Conservation (phyloP, 768 basidiomycete genomes). For the Coprinopsis marcescibilis region DNA sequence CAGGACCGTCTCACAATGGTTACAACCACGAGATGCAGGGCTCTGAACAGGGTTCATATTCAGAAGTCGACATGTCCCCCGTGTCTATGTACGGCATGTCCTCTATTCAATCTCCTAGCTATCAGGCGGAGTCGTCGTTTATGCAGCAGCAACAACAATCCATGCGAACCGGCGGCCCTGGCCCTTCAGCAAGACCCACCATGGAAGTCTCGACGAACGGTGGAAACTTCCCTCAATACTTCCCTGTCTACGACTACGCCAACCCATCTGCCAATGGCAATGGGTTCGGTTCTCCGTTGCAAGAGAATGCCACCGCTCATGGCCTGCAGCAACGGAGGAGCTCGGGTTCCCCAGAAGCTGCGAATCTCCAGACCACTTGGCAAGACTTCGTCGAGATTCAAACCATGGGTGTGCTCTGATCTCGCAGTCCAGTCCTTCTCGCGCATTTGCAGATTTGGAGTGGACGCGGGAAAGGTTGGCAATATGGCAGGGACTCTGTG, state of each 20-base stretch:
- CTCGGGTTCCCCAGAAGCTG: constrained; percentile 52
- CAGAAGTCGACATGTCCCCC: constrained; percentile 35
- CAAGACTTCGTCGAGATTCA: constrained; percentile 55
- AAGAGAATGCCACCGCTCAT: too few species aligned
- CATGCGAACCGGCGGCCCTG: constrained; percentile 8
- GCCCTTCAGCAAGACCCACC: not conserved
- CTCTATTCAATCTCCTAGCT: constrained; percentile 26
- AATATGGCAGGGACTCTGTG: too few species aligned
- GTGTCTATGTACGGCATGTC: constrained; percentile 45
- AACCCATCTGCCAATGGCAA: too few species aligned
- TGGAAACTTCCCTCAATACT: constrained; percentile 54
- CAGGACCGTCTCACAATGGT: constrained; percentile 6
- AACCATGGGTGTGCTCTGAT: too few species aligned
- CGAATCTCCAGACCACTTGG: constrained; percentile 58
- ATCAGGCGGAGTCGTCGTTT: constrained; percentile 32
- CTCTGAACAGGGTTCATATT: constrained; percentile 22
- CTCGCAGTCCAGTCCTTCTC: too few species aligned
- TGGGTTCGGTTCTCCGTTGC: too few species aligned
- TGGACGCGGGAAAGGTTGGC: too few species aligned
- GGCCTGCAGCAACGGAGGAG: constrained; percentile 26
- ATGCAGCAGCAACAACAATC: constrained; percentile 22
- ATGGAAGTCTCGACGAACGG: constrained; percentile 10
- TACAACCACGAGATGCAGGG: too few species aligned
- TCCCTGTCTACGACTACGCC: constrained; percentile 75
- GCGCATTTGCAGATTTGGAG: too few species aligned